Evolutionary conservation across 1,284 basidiomycete genomes (phyloP).

Genomic region (Meira nashicola): DNA sequence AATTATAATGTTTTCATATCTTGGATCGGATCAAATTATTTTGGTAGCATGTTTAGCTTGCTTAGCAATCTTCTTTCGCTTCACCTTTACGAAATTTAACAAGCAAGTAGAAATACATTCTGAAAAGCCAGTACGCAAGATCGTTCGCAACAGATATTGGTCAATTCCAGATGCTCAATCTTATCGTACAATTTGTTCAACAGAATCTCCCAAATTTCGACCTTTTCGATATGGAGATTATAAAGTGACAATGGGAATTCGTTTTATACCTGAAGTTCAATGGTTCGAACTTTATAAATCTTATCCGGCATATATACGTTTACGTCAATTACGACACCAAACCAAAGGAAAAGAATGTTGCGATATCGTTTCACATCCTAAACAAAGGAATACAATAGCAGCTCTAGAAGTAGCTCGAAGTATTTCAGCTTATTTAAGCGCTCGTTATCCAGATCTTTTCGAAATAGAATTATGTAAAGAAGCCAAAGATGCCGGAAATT

Average conservation of each 20-base stretch:
- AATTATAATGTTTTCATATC: no score
- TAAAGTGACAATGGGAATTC: slow-evolving; percentile 19
- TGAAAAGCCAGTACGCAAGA: no score
- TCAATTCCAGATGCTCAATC: not conserved
- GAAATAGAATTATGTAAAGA: not conserved
- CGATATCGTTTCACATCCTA: slow-evolving; percentile 10
- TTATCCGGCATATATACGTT: slow-evolving; percentile 21
- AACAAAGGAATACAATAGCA: slow-evolving; percentile 12
- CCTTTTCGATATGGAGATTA: slow-evolving; percentile 3
- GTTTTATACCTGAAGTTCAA: slow-evolving; percentile 7
- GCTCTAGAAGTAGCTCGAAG: slow-evolving; percentile 18
- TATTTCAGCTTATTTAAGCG: slow-evolving; percentile 17
- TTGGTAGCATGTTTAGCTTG: no score
- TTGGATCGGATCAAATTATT: no score
- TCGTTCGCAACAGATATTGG: not conserved
- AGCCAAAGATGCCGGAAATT: slow-evolving; percentile 11
- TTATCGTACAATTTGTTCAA: not conserved
- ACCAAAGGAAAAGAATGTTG: slow-evolving; percentile 4
- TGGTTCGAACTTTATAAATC: slow-evolving; percentile 19
- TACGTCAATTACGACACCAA: slow-evolving; percentile 15
- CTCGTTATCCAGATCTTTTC: slow-evolving; percentile 19
- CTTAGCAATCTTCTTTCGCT: no score
- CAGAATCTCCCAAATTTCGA: slow-evolving; percentile 1
- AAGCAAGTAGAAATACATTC: no score
- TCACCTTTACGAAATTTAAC: no score